Evolutionary conservation across 805 yeast genomes (phyloP), one percentile per base, ranked within the genome.

Genomic region (Zygotorulaspora sp.): DNA sequence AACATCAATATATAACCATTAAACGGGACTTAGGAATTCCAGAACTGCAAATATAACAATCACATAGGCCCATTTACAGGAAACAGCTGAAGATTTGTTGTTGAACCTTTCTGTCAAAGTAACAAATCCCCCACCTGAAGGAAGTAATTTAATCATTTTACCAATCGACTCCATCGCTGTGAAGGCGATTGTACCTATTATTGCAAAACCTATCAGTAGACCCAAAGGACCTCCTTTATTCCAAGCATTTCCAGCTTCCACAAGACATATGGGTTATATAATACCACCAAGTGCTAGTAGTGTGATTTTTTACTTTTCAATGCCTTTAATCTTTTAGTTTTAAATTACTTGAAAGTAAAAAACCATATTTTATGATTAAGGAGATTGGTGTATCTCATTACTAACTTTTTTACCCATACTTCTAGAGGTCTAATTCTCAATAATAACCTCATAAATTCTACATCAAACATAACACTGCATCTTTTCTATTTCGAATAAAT

Each of bases 41-140:
- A 45, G 35, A 79, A 74, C 49, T 83, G 66, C 42, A 75, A 45
- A 42, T 28, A 41, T 42, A 15, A 45, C 46, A 11, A 45, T 41
- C 14, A 38, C 38, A 32, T 45, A 45, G 1, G 46, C 46, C 17
- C 26, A 41, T 11, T 35, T 46, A 23, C 40, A 36, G 19, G 36
- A 40, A 19, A 38, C 49, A n/a, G 49, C 37, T n/a, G 39, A 33
- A 6, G 37, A 38, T 15, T 45, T 40, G 17, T 46, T 42, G 19
- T 43, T 40, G 33, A 42, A 36, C 30, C 44, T 30, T 20, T 36
- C 68, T 38, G 76, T 70, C 55, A 71, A 77, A 38, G 75, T 67
- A 35, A 76, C 70, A 52, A 75, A 74, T 11, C 77, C 67, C 47
- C 82, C 80, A 16, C 73, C 71, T 4, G 49, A 70, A 2, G 82